These are phyloP conservation scores for Raphanus hybrid DNA, from an alignment of 441 rosid genomes.

Conservation along the genomic window DNA sequence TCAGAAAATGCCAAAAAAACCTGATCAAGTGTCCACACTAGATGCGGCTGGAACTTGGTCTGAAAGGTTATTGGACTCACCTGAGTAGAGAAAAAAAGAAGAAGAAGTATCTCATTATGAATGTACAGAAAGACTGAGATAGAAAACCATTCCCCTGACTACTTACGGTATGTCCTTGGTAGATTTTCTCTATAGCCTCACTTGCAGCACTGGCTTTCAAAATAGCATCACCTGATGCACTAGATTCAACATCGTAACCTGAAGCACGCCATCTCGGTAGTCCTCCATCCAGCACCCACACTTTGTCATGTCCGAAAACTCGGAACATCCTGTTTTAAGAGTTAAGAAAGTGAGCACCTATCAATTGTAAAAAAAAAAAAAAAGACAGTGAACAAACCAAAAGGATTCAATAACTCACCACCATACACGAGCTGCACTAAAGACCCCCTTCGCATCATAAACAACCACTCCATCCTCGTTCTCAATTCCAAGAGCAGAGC, in stretches of 20 bases:
- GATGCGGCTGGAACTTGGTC: constrained; percentile 86
- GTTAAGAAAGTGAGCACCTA: neutral
- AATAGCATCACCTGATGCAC: constrained; percentile 91
- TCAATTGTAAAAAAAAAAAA: constrained; percentile 7
- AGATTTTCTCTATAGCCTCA: constrained; percentile 91
- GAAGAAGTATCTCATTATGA: neutral
- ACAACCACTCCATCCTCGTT: constrained; percentile 89
- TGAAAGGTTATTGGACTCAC: constrained; percentile 79
- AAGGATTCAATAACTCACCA: constrained; percentile 64
- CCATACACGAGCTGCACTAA: constrained; percentile 99
- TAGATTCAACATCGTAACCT: constrained; percentile 96
- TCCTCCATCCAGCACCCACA: constrained; percentile 99
- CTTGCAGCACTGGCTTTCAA: constrained; percentile 94
- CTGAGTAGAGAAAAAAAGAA: constrained; percentile 46
- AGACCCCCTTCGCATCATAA: constrained; percentile 96
- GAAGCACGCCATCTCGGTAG: constrained; percentile 95
- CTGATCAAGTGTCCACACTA: constrained; percentile 93
- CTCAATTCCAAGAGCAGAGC: constrained; percentile 88
- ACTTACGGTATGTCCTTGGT: constrained; percentile 82
- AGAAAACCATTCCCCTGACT: constrained; percentile 37
- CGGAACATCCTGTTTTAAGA: constrained; percentile 78
- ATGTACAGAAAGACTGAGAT: neutral
- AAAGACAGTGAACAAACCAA: constrained; percentile 5
- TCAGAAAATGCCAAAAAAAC: constrained; percentile 44
- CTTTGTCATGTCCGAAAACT: constrained; percentile 86